Percentiles rank a stretch among this genome's conserved stretches.
Evolutionary conservation across 148 eudicot species (phyloP).

Genomic region (Pharnaceum exiguum): DNA sequence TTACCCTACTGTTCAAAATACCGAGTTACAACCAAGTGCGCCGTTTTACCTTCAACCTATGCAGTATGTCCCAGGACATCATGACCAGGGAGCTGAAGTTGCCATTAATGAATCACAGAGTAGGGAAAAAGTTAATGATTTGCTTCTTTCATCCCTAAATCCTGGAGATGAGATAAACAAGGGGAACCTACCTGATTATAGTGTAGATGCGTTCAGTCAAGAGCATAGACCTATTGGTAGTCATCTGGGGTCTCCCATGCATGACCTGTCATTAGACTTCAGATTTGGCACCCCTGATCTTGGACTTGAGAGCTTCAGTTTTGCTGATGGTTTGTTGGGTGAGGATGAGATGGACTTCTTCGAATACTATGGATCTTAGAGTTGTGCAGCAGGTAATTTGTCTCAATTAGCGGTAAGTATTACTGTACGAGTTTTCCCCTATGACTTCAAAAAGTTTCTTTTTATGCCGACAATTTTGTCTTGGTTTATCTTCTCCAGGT

Average conservation of each 20-base stretch:
- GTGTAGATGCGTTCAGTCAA: slow-evolving; percentile 35
- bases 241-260: slow-evolving; percentile 49
- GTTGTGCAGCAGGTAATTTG: background rate
- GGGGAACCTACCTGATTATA: slow-evolving; percentile 31
- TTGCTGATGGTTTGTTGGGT: slow-evolving; percentile 39
- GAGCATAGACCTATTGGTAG: slow-evolving; percentile 38
- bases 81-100: slow-evolving; percentile 28
- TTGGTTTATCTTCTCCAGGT: slow-evolving; percentile 14
- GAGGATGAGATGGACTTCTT: slow-evolving; percentile 50
- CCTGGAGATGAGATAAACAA: slow-evolving; percentile 34
- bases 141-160: slow-evolving; percentile 22
- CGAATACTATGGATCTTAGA: slow-evolving; percentile 55
- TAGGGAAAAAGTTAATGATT: slow-evolving; percentile 28
- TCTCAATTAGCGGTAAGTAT: slow-evolving; percentile 20
- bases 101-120: slow-evolving; percentile 26
- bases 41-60: slow-evolving; percentile 31
- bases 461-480: background rate
- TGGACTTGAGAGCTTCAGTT: slow-evolving; percentile 30
- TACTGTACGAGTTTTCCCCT: background rate
- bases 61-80: slow-evolving; percentile 31
- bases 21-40: slow-evolving; percentile 34
- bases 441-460: background rate
- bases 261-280: slow-evolving; percentile 41
- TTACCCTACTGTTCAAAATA: slow-evolving; percentile 30
- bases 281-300: slow-evolving; percentile 41